Conservation (phyloP, 495 filamentous ascomycete species). For the Annulohypoxylon bovei region DNA sequence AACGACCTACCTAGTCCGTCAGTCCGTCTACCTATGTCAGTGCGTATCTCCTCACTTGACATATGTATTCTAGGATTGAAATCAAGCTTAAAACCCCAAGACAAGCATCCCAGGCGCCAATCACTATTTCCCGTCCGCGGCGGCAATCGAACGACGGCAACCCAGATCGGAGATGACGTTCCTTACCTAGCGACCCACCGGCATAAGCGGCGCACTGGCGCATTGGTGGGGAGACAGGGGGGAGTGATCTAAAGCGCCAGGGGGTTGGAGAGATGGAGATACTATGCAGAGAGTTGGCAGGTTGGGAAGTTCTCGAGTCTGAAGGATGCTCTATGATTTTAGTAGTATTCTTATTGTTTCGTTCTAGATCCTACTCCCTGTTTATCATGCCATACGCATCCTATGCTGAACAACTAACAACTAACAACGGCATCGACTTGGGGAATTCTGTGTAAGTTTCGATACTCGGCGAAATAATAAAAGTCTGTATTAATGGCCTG, state of each 20-base stretch:
- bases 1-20: conserved; percentile 31
- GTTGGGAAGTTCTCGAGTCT: background rate
- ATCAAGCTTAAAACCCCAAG: conserved; percentile 34
- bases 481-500: background rate
- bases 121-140: conserved; percentile 27
- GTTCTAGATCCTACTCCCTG: background rate
- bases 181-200: conserved; percentile 18
- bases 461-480: background rate
- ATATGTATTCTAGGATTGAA: conserved; percentile 8
- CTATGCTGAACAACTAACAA: background rate
- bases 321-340: background rate
- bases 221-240: background rate
- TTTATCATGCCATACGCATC: background rate
- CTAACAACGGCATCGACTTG: background rate
- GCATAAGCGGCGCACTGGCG: background rate
- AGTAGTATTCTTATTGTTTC: background rate
- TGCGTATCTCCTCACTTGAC: conserved; percentile 27
- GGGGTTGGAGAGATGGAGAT: background rate
- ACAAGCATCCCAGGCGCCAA: conserved; percentile 27
- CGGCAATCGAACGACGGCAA: conserved; percentile 39
- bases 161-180: conserved; percentile 41
- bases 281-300: background rate
- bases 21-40: conserved; percentile 16
- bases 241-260: background rate
- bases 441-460: background rate